phyloP scores from a whole-genome alignment of 2,329 filamentous ascomycete species.

The Arthrobotrys musiformis region DNA sequence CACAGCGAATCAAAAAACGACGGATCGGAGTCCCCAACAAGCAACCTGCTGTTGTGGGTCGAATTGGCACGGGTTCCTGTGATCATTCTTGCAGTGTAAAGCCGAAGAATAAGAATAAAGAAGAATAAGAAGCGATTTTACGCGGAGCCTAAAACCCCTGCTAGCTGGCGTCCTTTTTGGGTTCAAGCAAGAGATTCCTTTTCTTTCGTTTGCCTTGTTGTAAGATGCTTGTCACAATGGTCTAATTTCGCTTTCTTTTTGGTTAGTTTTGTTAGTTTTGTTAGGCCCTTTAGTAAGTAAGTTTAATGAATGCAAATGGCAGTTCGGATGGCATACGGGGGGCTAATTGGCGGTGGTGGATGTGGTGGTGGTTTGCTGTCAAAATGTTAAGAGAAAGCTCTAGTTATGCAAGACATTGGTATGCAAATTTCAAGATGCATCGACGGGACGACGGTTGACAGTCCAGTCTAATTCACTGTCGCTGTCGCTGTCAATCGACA shows the following conservation, averaged over 20 bases:
- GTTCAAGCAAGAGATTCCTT: slow-evolving; percentile 15
- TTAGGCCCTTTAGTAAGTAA: background rate
- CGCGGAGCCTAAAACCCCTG: slow-evolving; percentile 35
- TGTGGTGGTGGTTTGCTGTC: slow-evolving; percentile 4
- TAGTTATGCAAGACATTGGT: slow-evolving; percentile 6
- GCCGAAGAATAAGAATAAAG: slow-evolving; percentile 23
- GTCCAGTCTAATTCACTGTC: slow-evolving; percentile 6
- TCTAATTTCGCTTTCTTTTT: slow-evolving; percentile 16
- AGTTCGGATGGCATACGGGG: background rate
- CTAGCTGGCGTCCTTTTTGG: slow-evolving; percentile 18
- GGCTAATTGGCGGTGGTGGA: too few relatives aligned
- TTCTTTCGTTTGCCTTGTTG: slow-evolving; percentile 41
- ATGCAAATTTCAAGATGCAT: slow-evolving; percentile 25
- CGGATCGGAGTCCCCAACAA: background rate
- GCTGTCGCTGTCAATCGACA: background rate
- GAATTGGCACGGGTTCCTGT: slow-evolving; percentile 29
- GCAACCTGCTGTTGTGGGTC: slow-evolving; percentile 35
- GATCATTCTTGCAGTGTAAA: too few relatives aligned
- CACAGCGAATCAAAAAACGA: slow-evolving; percentile 37
- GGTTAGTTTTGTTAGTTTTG: background rate
- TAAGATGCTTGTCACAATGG: slow-evolving; percentile 18
- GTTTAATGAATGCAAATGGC: background rate
- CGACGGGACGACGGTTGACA: slow-evolving; percentile 20
- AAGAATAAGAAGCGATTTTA: slow-evolving; percentile 38
- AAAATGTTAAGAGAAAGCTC: slow-evolving; percentile 16